Conservation (phyloP, 1,284 basidiomycete species). For the Trichosporon ovoides region DNA sequence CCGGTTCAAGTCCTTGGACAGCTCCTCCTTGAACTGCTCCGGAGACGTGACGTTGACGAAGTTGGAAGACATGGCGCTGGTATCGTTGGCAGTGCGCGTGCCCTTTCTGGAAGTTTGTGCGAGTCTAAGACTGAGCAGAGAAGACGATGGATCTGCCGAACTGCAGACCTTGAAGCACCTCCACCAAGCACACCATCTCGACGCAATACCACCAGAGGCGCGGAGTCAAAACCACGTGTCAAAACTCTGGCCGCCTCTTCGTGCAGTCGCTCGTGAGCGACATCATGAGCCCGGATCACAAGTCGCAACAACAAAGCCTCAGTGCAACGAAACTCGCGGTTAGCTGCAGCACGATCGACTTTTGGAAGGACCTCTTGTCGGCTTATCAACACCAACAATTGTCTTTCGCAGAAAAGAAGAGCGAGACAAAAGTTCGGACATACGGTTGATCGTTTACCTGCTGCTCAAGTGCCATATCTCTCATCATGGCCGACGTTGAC, state of each 20-base stretch:
- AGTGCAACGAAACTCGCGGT: no score
- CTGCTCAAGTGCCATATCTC: no score
- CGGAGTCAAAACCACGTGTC: not conserved
- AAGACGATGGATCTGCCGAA: slow-evolving; percentile 1
- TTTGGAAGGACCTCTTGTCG: no score
- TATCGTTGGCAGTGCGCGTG: no score
- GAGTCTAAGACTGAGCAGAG: not conserved
- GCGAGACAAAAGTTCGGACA: no score
- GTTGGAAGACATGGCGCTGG: slow-evolving; percentile 26
- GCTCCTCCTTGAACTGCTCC: slow-evolving; percentile 65
- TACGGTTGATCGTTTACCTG: no score
- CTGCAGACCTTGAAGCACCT: not conserved
- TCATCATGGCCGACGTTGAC: slow-evolving; percentile 41
- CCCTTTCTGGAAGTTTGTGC: no score
- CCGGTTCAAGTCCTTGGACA: slow-evolving; percentile 68
- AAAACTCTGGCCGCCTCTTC: not conserved
- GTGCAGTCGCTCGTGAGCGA: not conserved
- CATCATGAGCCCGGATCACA: not conserved
- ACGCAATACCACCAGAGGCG: not conserved
- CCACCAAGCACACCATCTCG: slow-evolving; percentile 3
- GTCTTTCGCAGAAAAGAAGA: no score
- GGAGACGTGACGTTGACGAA: slow-evolving; percentile 57
- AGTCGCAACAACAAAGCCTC: no score
- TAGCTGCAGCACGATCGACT: no score
- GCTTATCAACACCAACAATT: no score